Evolutionary conservation across 2,329 filamentous ascomycete species (phyloP).

Genomic region (Fusarium sp.): DNA sequence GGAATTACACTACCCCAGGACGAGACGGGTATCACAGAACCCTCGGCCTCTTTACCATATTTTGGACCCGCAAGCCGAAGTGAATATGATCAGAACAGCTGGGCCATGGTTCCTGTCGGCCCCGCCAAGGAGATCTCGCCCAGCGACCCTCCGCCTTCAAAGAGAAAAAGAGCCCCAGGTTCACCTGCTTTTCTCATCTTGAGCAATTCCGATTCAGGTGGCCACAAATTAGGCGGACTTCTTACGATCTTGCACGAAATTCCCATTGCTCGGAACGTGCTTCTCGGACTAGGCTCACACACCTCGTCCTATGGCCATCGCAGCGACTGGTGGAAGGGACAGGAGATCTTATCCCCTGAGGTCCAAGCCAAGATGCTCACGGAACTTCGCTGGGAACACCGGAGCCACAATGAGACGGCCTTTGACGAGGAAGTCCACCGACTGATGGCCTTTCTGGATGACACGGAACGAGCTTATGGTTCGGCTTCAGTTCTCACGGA

Average conservation of each 20-base stretch:
- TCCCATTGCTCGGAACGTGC: constrained; percentile 67
- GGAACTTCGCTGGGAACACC: constrained; percentile 48
- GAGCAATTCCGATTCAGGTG: constrained; percentile 47
- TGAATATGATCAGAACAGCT: constrained; percentile 67
- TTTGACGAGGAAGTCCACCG: constrained; percentile 70
- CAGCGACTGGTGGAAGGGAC: constrained; percentile 72
- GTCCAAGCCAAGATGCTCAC: constrained; percentile 50
- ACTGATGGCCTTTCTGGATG: constrained; percentile 72
- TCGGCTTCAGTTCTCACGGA: constrained; percentile 63
- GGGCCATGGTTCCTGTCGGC: constrained; percentile 67
- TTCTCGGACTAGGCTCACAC: constrained; percentile 59
- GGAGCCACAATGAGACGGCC: constrained; percentile 44
- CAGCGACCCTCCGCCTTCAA: constrained; percentile 51
- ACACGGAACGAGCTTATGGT: constrained; percentile 70
- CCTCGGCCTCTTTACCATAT: constrained; percentile 54
- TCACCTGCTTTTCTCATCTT: constrained; percentile 65
- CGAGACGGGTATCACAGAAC: constrained; percentile 63
- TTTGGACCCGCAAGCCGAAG: constrained; percentile 71
- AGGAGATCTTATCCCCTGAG: constrained; percentile 59
- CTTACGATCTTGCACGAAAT: constrained; percentile 72
- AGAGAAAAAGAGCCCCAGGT: constrained; percentile 55
- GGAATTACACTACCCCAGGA: constrained; percentile 59
- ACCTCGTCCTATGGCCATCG: constrained; percentile 66
- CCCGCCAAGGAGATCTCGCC: constrained; percentile 41
- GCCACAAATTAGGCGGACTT: constrained; percentile 64